Evolutionary conservation across 1,139 yeast genomes (phyloP).

Genomic region (Diutina mesorugosa): DNA sequence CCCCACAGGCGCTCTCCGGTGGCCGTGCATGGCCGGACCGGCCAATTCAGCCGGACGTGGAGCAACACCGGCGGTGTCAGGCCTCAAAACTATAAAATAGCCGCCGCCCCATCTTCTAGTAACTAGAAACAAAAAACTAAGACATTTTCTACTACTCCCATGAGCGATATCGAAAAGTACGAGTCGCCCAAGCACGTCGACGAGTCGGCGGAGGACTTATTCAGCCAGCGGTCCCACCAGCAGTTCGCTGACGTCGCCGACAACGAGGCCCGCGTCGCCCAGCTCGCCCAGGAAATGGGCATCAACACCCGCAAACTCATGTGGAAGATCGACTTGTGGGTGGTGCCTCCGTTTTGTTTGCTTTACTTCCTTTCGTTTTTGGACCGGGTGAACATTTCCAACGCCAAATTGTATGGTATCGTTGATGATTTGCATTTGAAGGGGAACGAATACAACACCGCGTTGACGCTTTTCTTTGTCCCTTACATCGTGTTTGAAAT

Average conservation of each 20-base stretch:
- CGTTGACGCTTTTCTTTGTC: slow-evolving; percentile 57
- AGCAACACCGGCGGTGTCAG: not conserved
- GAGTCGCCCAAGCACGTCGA: not conserved
- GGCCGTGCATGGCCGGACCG: not conserved
- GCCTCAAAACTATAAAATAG: not conserved
- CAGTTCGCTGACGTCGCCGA: not conserved
- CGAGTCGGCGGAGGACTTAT: not conserved
- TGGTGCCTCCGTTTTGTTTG: not conserved
- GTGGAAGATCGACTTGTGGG: slow-evolving; percentile 1
- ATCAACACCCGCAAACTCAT: not conserved
- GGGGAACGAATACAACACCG: slow-evolving; percentile 50
- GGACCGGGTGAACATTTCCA: slow-evolving; percentile 65
- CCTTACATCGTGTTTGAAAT: slow-evolving; percentile 61
- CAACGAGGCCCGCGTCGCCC: not conserved
- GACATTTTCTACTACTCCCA: not conserved
- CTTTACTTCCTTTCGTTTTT: slow-evolving; percentile 42
- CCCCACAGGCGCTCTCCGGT: not conserved
- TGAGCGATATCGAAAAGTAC: not conserved
- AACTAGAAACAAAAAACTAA: too few relatives aligned
- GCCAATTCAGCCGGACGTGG: not conserved
- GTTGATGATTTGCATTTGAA: slow-evolving; percentile 33
- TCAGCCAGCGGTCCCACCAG: not conserved
- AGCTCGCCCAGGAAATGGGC: not conserved
- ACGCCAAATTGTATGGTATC: slow-evolving; percentile 61
- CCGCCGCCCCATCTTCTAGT: not conserved